Conservation (phyloP, 139 green algal species). For the Spirogloea muscicola region DNA sequence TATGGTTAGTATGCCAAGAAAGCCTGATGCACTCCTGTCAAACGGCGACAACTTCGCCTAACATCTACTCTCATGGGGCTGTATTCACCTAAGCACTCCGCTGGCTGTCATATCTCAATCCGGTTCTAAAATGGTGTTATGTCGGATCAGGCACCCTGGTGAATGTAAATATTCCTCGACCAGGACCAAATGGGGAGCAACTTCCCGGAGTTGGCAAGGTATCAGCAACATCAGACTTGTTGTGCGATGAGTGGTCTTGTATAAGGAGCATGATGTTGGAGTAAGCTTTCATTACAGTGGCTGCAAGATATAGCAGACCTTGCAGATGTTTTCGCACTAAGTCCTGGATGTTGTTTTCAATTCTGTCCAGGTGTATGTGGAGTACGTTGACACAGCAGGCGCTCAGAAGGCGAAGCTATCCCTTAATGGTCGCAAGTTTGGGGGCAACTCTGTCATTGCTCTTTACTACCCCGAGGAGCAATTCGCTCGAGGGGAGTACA, state of each 20-base stretch:
- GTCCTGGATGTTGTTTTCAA: conserved; percentile 2
- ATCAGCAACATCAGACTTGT: neutral
- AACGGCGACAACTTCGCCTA: too few relatives aligned
- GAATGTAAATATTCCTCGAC: conserved; percentile 39
- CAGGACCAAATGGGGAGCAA: neutral
- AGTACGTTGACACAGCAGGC: conserved; percentile 22
- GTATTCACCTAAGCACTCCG: too few relatives aligned
- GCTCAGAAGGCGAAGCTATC: conserved; percentile 32
- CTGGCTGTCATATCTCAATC: too few relatives aligned
- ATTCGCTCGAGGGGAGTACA: conserved; percentile 24
- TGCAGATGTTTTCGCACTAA: too few relatives aligned
- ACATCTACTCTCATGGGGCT: too few relatives aligned
- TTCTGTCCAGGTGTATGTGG: conserved; percentile 39
- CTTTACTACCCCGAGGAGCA: conserved; percentile 35
- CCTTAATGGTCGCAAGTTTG: conserved; percentile 39
- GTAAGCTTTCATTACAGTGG: neutral
- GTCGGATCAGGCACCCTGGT: conserved; percentile 15
- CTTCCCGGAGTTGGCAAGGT: conserved; percentile 45
- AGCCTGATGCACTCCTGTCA: too few relatives aligned
- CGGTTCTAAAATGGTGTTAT: too few relatives aligned
- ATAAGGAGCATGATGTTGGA: neutral
- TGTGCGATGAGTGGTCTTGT: neutral
- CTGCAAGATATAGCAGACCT: neutral
- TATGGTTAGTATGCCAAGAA: conserved; percentile 43
- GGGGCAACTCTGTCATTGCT: conserved; percentile 36